Conservation (phyloP, 2,329 filamentous ascomycete species). For the Sarocladium oryzae region DNA sequence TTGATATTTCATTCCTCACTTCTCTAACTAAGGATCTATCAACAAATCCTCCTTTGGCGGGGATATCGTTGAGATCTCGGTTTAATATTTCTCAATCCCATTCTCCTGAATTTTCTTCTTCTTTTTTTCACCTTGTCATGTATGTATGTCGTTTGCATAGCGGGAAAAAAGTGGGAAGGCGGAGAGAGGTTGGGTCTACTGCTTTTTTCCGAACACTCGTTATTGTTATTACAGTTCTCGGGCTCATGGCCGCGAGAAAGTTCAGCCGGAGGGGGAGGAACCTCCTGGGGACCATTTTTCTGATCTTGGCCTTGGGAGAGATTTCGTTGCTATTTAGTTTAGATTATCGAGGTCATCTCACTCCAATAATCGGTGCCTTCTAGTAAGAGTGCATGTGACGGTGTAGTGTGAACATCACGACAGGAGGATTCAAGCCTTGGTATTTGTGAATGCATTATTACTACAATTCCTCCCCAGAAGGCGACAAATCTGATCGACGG, state of each 20-base stretch:
- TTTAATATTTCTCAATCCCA: not conserved
- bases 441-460: too few species aligned
- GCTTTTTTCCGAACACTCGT: not conserved
- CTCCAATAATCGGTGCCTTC: too few species aligned
- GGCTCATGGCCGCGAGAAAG: not conserved
- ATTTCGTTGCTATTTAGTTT: not conserved
- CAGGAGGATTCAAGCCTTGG: too few species aligned
- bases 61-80: not conserved
- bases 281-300: not conserved
- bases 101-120: too few species aligned
- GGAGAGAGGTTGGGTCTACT: not conserved
- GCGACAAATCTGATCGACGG: not conserved
- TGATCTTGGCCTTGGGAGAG: not conserved
- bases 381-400: too few species aligned
- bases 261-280: too few species aligned
- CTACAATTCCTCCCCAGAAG: too few species aligned
- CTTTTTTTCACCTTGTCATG: not conserved
- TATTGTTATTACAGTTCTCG: not conserved
- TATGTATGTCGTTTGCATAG: conserved; percentile 3
- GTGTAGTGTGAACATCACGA: too few species aligned
- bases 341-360: not conserved
- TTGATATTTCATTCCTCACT: not conserved
- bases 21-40: not conserved
- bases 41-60: not conserved
- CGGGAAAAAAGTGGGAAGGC: not conserved